These are phyloP conservation scores for Cyathus striatus DNA, from an alignment of 768 basidiomycete species.

Conservation along the genomic window DNA sequence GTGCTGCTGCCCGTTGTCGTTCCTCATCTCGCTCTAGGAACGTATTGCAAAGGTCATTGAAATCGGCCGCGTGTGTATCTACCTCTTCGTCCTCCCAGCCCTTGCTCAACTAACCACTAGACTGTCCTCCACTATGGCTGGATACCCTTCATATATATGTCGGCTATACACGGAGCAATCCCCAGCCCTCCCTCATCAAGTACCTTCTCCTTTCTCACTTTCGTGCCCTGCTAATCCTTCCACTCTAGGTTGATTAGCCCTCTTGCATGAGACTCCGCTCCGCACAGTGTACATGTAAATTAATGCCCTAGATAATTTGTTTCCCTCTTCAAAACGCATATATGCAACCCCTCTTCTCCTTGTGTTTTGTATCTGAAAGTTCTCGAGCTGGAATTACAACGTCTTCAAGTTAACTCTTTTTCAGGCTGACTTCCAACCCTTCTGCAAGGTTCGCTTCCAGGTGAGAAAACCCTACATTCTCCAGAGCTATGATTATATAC, in stretches of 20 bases:
- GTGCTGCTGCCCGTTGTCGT: neutral
- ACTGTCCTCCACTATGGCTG: conserved; percentile 91
- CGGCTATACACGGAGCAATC: conserved; percentile 88
- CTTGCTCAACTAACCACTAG: conserved; percentile 29
- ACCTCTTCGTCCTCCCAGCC: neutral
- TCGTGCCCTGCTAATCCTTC: neutral
- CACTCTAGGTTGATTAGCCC: conserved; percentile 81
- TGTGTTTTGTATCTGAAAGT: too few relatives aligned
- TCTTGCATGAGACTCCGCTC: conserved; percentile 58
- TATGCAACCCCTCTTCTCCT: conserved; percentile 4
- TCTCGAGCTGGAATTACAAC: conserved; percentile 4
- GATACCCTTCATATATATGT: conserved; percentile 97
- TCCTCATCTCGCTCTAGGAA: conserved; percentile 44
- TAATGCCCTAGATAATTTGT: conserved; percentile 8
- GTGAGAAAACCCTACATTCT: neutral
- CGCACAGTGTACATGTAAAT: conserved; percentile 15
- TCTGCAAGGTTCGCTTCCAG: too few relatives aligned
- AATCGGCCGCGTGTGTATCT: conserved; percentile 64
- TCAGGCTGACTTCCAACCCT: neutral
- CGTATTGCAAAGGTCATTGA: conserved; percentile 79
- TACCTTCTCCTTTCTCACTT: conserved; percentile 21
- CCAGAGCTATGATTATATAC: conserved; percentile 48
- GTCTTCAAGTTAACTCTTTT: neutral
- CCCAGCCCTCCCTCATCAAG: conserved; percentile 95
- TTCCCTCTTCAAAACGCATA: conserved; percentile 1